Conservation (phyloP, 768 basidiomycete genomes). For the Sarcodon aspratus region DNA sequence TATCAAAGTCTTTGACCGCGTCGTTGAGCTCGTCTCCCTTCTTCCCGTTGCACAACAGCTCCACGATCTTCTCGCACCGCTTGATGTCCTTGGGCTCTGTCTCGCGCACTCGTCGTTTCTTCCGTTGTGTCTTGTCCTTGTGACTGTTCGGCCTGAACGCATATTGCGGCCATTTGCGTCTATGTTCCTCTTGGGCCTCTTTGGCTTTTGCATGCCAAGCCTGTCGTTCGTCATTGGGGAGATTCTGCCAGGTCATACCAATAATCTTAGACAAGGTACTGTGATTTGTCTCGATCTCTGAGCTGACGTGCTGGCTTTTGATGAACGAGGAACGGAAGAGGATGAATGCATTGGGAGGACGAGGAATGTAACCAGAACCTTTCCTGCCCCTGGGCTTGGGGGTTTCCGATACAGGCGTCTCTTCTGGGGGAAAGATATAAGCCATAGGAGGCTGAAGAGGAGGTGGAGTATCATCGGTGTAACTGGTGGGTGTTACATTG, state of each 20-base stretch:
- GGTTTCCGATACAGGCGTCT: constrained; percentile 10
- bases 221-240: constrained; percentile 65
- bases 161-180: constrained; percentile 65
- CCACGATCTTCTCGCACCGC: constrained; percentile 58
- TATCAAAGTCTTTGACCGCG: constrained; percentile 29
- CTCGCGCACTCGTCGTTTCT: constrained; percentile 50
- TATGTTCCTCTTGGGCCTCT: constrained; percentile 62
- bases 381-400: constrained; percentile 31
- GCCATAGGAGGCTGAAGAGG: constrained; percentile 27
- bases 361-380: constrained; percentile 70
- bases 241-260: constrained; percentile 72
- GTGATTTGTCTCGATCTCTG: constrained; percentile 72
- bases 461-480: constrained; percentile 33
- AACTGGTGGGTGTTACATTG: constrained; percentile 46
- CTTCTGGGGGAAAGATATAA: constrained; percentile 47
- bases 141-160: constrained; percentile 56
- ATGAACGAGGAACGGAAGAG: constrained; percentile 80
- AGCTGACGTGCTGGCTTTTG: constrained; percentile 66
- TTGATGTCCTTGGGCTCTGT: constrained; percentile 51
- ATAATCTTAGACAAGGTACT: constrained; percentile 80
- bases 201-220: constrained; percentile 73
- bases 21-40: constrained; percentile 24
- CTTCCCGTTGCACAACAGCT: constrained; percentile 35
- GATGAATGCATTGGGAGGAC: constrained; percentile 81
- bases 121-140: constrained; percentile 26